Evolutionary conservation across 495 filamentous ascomycete genomes (phyloP), one percentile per base, ranked within the genome.

Genomic region (Penicillium canescens): DNA sequence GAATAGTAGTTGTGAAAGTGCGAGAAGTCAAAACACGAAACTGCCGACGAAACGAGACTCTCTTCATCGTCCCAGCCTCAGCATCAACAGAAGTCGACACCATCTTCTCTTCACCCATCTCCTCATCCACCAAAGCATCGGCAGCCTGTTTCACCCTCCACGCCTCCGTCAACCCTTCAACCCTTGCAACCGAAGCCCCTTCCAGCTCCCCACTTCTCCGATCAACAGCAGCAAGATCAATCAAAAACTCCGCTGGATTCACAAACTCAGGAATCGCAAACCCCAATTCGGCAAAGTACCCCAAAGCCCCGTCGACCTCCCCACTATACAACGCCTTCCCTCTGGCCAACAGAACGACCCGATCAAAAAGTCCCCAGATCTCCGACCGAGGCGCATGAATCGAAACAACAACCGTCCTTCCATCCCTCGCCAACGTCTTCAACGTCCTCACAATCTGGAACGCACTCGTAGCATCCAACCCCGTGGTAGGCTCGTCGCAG

Each of bases 311-410:
- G 23, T 65, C 68, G 42, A 75, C 69, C 12, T 69, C 65, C 2
- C 87, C 88, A 43, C 80, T 83, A 59, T 86, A 91, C n/a, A 90
- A 66, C 4, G 80, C 77, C 48, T 77, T 78, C 16, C 87, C 88
- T 51, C 72, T 74, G 12, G 84, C 81, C 20, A 91, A 61, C 6
- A 91, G 67, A 12, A 89, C 73, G 10, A 89, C 74, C 40, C 80
- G 76, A 61, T 91, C 87, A 58, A 90, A 88, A 11, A 91, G 75
- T 8, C 78, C 78, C 86, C 86, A 91, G 4, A 90, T 89, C 62
- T 90, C 87, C 1, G 86, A 88, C 33, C 88, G 73, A 10, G 87
- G 87, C 42, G 88, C 82, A 68, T 91, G 87, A 37, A 91, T 86
- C 0, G 87, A 88, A 10, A 83, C 84, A 16, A 90, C 76, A 26